A percentile compares a stretch with the other conserved stretches of the same genome.
These are phyloP conservation scores for Pelargonium myrrhifolium DNA, from an alignment of 441 rosid genomes.

Conservation along the genomic window DNA sequence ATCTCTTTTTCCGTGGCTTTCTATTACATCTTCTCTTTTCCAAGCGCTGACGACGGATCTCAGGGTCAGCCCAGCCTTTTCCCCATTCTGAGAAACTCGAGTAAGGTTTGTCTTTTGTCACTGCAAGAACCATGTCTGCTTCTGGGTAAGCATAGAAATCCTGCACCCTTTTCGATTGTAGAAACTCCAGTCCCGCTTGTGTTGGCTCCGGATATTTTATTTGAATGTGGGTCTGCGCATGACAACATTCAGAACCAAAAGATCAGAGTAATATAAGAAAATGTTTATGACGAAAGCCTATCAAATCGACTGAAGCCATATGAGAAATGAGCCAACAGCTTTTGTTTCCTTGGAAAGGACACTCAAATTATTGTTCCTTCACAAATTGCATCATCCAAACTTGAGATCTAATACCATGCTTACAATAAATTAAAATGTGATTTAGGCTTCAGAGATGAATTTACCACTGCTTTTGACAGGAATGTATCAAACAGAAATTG, in stretches of 20 bases:
- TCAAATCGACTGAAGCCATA: neutral
- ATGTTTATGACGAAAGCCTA: too few relatives aligned
- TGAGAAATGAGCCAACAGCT: neutral
- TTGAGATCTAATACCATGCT: neutral
- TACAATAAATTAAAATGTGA: neutral
- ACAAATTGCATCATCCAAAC: neutral
- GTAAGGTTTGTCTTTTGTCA: slow-evolving; percentile 27
- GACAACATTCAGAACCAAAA: neutral
- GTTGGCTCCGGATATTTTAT: slow-evolving; percentile 55
- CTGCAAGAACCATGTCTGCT: slow-evolving; percentile 70
- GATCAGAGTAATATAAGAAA: neutral
- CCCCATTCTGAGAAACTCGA: slow-evolving; percentile 68
- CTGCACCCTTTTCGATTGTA: slow-evolving; percentile 30
- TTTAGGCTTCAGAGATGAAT: neutral
- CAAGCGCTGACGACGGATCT: slow-evolving; percentile 57
- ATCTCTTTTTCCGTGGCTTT: slow-evolving; percentile 23
- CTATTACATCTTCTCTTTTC: slow-evolving; percentile 23
- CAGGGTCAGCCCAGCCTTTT: slow-evolving; percentile 90
- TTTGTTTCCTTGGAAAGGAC: neutral
- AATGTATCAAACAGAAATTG: slow-evolving; percentile 4
- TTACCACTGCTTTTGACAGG: neutral
- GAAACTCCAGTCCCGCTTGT: slow-evolving; percentile 43
- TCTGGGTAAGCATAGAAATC: slow-evolving; percentile 54
- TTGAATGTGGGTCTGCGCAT: slow-evolving; percentile 63
- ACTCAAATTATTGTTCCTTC: neutral